A percentile compares a stretch with the other conserved stretches of the same genome.
Conservation (phyloP, 2,329 filamentous ascomycete genomes). For the Fusarium sp. region DNA sequence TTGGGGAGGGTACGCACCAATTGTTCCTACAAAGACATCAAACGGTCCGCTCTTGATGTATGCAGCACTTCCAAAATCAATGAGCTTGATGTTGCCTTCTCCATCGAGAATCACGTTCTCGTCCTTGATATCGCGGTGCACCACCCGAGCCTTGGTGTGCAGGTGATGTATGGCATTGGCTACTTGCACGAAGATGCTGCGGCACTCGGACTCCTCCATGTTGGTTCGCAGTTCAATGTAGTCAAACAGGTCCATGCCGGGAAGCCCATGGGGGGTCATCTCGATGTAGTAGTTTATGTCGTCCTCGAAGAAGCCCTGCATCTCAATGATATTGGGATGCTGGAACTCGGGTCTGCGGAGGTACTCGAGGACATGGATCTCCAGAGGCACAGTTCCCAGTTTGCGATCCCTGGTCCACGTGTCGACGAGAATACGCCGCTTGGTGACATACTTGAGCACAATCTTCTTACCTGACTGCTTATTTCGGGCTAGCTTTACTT, state of each 20-base stretch:
- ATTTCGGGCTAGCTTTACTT: constrained; percentile 93
- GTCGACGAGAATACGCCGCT: constrained; percentile 94
- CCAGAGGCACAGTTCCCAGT: constrained; percentile 92
- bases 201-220: constrained; percentile 95
- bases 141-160: constrained; percentile 89
- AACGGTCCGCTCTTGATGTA: constrained; percentile 99
- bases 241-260: constrained; percentile 98
- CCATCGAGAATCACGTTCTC: constrained; percentile 98
- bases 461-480: constrained; percentile 86
- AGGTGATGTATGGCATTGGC: constrained; percentile 90
- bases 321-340: constrained; percentile 79
- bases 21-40: constrained; percentile 98
- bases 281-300: constrained; percentile 98
- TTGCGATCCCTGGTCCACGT: constrained; percentile 97
- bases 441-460: constrained; percentile 97
- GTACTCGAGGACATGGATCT: constrained; percentile 97
- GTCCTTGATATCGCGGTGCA: constrained; percentile 98
- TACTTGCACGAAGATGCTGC: constrained; percentile 95
- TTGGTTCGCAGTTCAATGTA: constrained; percentile 97
- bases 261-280: constrained; percentile 94
- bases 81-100: constrained; percentile 94
- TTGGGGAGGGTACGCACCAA: constrained; percentile 72
- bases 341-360: constrained; percentile 78
- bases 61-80: constrained; percentile 97
- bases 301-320: constrained; percentile 82